Percentiles rank a stretch among this genome's conserved stretches.
Conservation (phyloP, 2,329 filamentous ascomycete genomes). For the Neonectria neomacrospora region DNA sequence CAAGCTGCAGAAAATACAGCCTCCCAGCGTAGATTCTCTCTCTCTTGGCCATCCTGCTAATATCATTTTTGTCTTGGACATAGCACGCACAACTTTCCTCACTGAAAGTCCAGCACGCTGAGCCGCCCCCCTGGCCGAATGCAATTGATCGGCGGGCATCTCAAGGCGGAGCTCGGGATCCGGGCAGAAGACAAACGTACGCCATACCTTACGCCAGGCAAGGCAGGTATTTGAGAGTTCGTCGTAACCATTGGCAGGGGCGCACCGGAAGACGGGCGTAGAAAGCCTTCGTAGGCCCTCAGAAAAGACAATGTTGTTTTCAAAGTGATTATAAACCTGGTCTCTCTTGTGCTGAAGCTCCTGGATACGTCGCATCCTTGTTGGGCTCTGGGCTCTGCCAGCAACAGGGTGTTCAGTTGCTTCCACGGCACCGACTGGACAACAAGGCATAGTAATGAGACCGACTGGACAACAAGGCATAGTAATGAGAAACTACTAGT, state of each 20-base stretch:
- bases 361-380: neutral
- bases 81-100: too few species aligned
- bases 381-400: too few species aligned
- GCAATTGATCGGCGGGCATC: constrained; percentile 10
- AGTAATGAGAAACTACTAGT: too few species aligned
- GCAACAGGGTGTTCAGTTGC: too few species aligned
- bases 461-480: too few species aligned
- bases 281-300: neutral
- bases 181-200: constrained; percentile 18
- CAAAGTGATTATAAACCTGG: neutral
- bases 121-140: constrained; percentile 20
- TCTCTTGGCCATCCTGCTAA: too few species aligned
- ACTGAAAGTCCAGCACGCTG: constrained; percentile 22
- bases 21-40: too few species aligned
- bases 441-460: too few species aligned
- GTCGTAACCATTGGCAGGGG: constrained; percentile 16
- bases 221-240: constrained; percentile 28
- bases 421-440: too few species aligned
- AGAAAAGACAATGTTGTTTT: constrained; percentile 1
- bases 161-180: constrained; percentile 7
- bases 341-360: neutral
- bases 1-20: neutral
- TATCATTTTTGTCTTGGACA: too few species aligned
- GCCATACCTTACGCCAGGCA: constrained; percentile 33
- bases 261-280: constrained; percentile 1